Evolutionary conservation across 1,284 basidiomycete genomes (phyloP).

Genomic region (Boletus sp.): DNA sequence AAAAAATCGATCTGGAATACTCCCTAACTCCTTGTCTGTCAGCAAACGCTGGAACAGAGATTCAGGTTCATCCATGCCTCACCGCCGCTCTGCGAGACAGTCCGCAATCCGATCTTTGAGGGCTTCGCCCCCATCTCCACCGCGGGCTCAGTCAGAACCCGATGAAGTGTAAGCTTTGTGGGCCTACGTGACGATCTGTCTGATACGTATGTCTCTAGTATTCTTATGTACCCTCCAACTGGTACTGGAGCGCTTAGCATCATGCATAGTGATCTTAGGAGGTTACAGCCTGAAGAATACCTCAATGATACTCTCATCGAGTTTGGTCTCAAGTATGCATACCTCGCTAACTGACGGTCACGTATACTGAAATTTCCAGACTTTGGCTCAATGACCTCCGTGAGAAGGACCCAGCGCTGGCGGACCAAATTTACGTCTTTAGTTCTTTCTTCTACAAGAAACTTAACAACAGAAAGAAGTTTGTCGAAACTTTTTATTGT

Average conservation of each 20-base stretch:
- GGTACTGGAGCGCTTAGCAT: slow-evolving; percentile 74
- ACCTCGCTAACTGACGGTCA: neutral
- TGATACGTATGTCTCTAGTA: slow-evolving; percentile 38
- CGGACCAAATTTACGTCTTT: slow-evolving; percentile 83
- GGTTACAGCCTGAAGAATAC: slow-evolving; percentile 76
- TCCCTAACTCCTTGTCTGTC: slow-evolving; percentile 2
- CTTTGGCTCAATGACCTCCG: slow-evolving; percentile 63
- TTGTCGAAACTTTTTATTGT: slow-evolving; percentile 25
- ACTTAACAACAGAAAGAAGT: slow-evolving; percentile 73
- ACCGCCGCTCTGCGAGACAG: slow-evolving; percentile 35
- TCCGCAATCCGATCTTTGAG: slow-evolving; percentile 16
- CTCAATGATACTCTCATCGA: slow-evolving; percentile 96
- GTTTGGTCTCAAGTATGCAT: slow-evolving; percentile 83
- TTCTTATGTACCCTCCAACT: slow-evolving; percentile 70
- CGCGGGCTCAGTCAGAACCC: slow-evolving; percentile 41
- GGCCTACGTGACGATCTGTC: neutral
- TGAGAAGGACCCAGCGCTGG: slow-evolving; percentile 52
- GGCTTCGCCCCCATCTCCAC: slow-evolving; percentile 27
- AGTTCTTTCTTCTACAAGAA: slow-evolving; percentile 98
- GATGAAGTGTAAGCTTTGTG: slow-evolving; percentile 59
- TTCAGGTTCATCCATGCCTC: slow-evolving; percentile 1
- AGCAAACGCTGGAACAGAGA: slow-evolving; percentile 17
- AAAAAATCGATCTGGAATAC: neutral
- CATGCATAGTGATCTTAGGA: slow-evolving; percentile 70
- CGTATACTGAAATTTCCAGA: slow-evolving; percentile 38